Evolutionary conservation across 2,329 filamentous ascomycete genomes (phyloP), one percentile per base, ranked within the genome.

Genomic region (Penicillium carneum): DNA sequence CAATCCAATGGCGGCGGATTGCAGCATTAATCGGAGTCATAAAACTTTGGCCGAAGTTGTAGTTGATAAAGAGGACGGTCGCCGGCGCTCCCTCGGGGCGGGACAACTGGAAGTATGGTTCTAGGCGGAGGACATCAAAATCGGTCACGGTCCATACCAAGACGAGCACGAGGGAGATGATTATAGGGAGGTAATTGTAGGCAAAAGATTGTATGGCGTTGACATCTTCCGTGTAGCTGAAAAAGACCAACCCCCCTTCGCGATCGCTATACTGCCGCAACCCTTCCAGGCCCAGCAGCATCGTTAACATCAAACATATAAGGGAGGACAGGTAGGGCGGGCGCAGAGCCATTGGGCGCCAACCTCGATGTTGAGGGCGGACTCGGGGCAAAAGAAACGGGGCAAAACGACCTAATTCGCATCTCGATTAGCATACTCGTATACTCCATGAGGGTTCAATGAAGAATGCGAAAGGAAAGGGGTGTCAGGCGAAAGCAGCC

Each of bases 81-180:
- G 75, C 75, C 4, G 74, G 72, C 18, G 72, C 72, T 1, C 75
- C 75, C 11, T 71, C 66, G 8, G 74, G 72, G 14, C 67, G 65
- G 4, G 75, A 74, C 34, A 77, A 57, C 53, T 77, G 81, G 49
- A 83, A 83, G 61, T 79, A 83, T 2, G 81, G 81, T 49, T 83
- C 81, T 18, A 83, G 68, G 6, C 81, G 80, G 53, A 83, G 79
- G 20, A 83, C 80, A 61, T 83, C 81, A 54, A 80, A 83, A 57
- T 83, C 81, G 12, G 80, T 76, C 58, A 83, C 79, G 48, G 81
- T 79, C 81, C 81, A 83, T 1, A 81, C 65, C 20, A 81, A 79
- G 42, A 81, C 77, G 33, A 83, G 81, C 7, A 78, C 71, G 18
- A 83, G 76, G 12, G 82, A 77, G 16, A 79, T 62, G 36, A 83